Base-by-base conservation (phyloP, 371 early-diverging fungal genomes). In the Mucor irregularis region DNA sequence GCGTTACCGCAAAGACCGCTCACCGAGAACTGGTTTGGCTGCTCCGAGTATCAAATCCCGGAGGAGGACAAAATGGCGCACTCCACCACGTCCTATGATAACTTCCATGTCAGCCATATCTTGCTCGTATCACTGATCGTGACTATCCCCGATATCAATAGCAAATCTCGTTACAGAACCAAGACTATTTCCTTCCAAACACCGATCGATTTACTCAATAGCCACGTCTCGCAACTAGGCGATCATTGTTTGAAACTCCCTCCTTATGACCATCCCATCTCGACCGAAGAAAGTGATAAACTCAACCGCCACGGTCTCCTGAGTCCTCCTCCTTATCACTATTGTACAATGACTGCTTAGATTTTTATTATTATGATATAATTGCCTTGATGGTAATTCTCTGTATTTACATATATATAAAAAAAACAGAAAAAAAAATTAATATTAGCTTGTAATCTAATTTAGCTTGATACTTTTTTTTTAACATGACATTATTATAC, bases 331-430 rank as follows among this genome's bases (percentile, higher is more conserved):
- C 62, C 58, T 34, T 19, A 57, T 22, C 54, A 60, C 28, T 48
- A 60, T 31, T 40, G 39, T 26, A 25, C 50, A 21, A 19, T 34
- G 22, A 16, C 19, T 31, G 29, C 25, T 21, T 42, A 42, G 37
- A 52, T 19, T 44, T 59, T 24, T 30, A 30, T 59, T 40, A 24
- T 33, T 33, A 39, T 42, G 34, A 28, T 34, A 46, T 24, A 5
- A 38, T 48, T 40, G 31, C 46, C 31, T 73, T 70, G 31, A 61
- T 53, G 2, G 71, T 76, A 30, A 76, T 76, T 71, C 71, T 73
- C 76, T 76, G 26, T 24, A 42, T 49, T n/a, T n/a, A 45, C 26
- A 3, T 31, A 30, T 19, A 39, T 19, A 30, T 30, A 21, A 33
- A 39, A 29, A 16, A 16, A 14, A 22, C 17, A 37, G n/a, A n/a